Conservation (phyloP, 1,139 yeast genomes). For the Kodamaea plutei region DNA sequence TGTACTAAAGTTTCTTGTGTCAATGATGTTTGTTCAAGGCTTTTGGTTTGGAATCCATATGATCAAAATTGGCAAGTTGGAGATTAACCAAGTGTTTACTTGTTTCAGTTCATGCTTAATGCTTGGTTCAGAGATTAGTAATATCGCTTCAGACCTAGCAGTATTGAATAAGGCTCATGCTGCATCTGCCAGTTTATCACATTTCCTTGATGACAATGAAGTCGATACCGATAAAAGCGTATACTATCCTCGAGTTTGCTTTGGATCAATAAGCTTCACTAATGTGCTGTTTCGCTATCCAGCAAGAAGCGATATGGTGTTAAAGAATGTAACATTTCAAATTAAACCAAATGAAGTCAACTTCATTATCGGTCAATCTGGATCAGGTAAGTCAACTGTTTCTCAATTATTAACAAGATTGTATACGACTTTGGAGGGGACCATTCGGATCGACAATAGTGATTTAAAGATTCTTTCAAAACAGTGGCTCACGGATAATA, state of each 20-base stretch:
- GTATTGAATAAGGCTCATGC: slow-evolving; percentile 60
- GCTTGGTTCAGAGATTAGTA: slow-evolving; percentile 56
- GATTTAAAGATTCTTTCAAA: slow-evolving; percentile 40
- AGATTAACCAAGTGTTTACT: slow-evolving; percentile 66
- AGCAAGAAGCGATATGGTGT: slow-evolving; percentile 43
- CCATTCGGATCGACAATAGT: slow-evolving; percentile 52
- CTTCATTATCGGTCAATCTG: slow-evolving; percentile 79
- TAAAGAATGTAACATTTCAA: slow-evolving; percentile 42
- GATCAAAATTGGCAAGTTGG: slow-evolving; percentile 46
- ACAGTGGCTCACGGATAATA: slow-evolving; percentile 55
- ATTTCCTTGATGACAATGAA: slow-evolving; percentile 14
- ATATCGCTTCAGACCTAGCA: slow-evolving; percentile 50
- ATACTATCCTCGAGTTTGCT: slow-evolving; percentile 25
- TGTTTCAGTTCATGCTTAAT: slow-evolving; percentile 79
- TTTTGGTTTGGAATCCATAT: slow-evolving; percentile 83
- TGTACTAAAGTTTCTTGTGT: slow-evolving; percentile 49
- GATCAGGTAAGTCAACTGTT: slow-evolving; percentile 88
- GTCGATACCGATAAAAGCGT: background rate
- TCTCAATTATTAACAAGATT: slow-evolving; percentile 58
- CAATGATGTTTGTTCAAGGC: slow-evolving; percentile 83
- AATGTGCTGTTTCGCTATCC: slow-evolving; percentile 63
- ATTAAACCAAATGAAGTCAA: slow-evolving; percentile 48
- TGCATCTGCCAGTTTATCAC: slow-evolving; percentile 43
- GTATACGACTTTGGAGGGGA: slow-evolving; percentile 47
- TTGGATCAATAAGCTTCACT: slow-evolving; percentile 47